phyloP scores from a whole-genome alignment of 1,284 basidiomycete species.

The Anthracocystis panici-leucophaei region DNA sequence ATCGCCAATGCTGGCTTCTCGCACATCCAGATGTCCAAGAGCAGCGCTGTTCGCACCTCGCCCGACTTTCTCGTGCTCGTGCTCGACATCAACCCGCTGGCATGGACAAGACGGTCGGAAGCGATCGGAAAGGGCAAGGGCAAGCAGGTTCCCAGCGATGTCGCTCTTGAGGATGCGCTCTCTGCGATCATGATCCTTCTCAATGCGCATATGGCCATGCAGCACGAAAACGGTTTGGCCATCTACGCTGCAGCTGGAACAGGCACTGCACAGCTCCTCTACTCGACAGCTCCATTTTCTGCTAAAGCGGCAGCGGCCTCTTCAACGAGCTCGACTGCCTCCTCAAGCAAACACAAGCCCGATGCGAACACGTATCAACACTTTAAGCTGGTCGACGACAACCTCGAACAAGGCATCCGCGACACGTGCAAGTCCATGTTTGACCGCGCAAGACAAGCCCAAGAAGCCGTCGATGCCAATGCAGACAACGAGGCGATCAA shows the following conservation, averaged over 20 bases:
- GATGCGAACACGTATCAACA: conserved; percentile 66
- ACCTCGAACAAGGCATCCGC: conserved; percentile 53
- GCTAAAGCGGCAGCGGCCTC: conserved; percentile 13
- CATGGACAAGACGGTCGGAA: conserved; percentile 52
- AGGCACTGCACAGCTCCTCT: conserved; percentile 47
- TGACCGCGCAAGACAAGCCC: conserved; percentile 31
- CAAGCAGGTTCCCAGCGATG: conserved; percentile 17
- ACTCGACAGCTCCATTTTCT: conserved; percentile 53
- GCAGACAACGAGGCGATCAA: conserved; percentile 29
- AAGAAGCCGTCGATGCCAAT: conserved; percentile 17
- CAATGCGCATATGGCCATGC: conserved; percentile 89
- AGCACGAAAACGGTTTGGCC: conserved; percentile 90
- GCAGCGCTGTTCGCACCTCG: conserved; percentile 21
- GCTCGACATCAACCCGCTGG: conserved; percentile 60
- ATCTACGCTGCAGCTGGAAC: conserved; percentile 83
- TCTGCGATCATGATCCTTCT: conserved; percentile 81
- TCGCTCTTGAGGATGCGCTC: conserved; percentile 62
- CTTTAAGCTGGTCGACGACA: conserved; percentile 62
- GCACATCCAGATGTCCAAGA: conserved; percentile 39
- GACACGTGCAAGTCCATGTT: conserved; percentile 41
- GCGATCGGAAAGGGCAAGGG: conserved; percentile 23
- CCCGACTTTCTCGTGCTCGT: conserved; percentile 66
- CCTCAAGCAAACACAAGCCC: conserved; percentile 29
- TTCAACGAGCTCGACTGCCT: conserved; percentile 8
- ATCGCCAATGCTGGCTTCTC: conserved; percentile 50